Conservation (phyloP, 1,139 yeast species). For the Kodamaea arcana region DNA sequence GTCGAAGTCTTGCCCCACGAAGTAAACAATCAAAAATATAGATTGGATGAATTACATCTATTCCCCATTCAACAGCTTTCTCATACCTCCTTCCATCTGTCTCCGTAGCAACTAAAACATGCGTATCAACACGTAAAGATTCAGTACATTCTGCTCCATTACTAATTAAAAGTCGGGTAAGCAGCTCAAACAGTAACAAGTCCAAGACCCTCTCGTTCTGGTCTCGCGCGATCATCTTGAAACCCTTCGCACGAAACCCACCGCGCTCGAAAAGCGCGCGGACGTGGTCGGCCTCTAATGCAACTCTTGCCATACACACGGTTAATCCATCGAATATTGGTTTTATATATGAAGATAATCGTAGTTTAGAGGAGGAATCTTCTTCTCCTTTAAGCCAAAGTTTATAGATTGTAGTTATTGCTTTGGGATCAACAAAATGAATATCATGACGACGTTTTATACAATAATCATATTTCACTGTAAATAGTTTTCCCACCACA, state of each 20-base stretch:
- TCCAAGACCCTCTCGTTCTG: conserved; percentile 13
- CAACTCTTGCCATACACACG: conserved; percentile 53
- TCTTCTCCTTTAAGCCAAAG: conserved; percentile 55
- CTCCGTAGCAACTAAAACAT: conserved; percentile 53
- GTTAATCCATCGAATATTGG: conserved; percentile 46
- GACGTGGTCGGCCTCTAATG: conserved; percentile 17
- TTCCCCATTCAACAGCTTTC: conserved; percentile 64
- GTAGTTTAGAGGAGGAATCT: conserved; percentile 11
- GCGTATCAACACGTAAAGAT: conserved; percentile 48
- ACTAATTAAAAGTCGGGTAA: conserved; percentile 33
- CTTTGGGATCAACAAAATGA: conserved; percentile 46
- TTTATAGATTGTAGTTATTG: conserved; percentile 42
- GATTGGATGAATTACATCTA: conserved; percentile 67
- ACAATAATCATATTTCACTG: conserved; percentile 67
- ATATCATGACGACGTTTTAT: conserved; percentile 59
- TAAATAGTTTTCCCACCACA: conserved; percentile 62
- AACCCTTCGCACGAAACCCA: conserved; percentile 10
- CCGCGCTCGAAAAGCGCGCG: conserved; percentile 10
- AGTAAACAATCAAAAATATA: conserved; percentile 67
- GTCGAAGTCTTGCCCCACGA: conserved; percentile 57
- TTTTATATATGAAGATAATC: conserved; percentile 24
- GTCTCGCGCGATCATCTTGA: conserved; percentile 5
- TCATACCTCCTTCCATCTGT: conserved; percentile 56
- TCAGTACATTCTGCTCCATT: conserved; percentile 61
- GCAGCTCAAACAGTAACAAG: conserved; percentile 21